These are phyloP conservation scores for Podospora australis DNA, from an alignment of 495 filamentous ascomycete species.

Conservation along the genomic window DNA sequence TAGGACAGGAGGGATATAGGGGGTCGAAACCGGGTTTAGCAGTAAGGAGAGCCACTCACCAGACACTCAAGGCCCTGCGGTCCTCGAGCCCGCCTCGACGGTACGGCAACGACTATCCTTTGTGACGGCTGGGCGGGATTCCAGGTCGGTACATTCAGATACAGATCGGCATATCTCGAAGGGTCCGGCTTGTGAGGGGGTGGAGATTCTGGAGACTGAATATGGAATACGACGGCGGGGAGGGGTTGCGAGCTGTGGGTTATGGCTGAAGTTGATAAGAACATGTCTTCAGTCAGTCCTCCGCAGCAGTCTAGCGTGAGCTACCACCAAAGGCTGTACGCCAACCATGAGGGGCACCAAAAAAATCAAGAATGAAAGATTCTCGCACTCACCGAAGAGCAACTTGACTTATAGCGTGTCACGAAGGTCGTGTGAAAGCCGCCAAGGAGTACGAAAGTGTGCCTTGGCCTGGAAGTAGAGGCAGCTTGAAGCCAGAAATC, in stretches of 20 bases:
- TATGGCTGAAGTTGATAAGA: not conserved
- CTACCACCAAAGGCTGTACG: no score
- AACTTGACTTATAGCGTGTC: no score
- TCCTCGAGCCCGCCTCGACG: not conserved
- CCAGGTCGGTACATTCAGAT: not conserved
- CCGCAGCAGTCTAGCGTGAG: no score
- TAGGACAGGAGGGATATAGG: constrained; percentile 10
- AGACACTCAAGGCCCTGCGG: constrained; percentile 2
- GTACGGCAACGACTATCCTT: not conserved
- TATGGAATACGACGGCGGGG: not conserved
- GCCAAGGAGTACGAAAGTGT: no score
- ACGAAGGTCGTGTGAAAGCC: no score
- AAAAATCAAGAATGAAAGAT: no score
- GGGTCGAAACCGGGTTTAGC: constrained; percentile 11
- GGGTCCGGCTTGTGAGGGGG: not conserved
- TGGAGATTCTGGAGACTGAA: not conserved
- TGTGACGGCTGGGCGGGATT: not conserved
- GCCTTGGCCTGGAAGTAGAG: no score
- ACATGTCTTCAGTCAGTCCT: no score
- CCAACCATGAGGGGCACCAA: no score
- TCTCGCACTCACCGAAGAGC: no score
- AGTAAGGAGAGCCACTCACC: not conserved
- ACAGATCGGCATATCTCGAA: not conserved
- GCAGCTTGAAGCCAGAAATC: not conserved
- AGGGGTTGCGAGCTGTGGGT: not conserved